These are phyloP conservation scores for Begonia peltatifolia DNA, from an alignment of 306 rosid genomes.

Conservation along the genomic window DNA sequence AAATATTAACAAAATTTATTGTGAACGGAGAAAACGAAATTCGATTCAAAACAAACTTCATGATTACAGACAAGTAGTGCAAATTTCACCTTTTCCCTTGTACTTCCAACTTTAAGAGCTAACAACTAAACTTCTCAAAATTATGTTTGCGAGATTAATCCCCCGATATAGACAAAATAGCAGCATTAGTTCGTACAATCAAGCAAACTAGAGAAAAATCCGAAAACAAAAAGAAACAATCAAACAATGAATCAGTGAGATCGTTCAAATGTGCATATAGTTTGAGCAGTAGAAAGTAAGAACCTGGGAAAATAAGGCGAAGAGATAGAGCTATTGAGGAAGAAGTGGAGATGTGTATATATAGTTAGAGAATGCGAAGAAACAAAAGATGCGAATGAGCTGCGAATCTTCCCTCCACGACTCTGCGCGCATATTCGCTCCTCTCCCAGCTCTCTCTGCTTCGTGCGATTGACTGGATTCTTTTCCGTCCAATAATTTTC, in stretches of 20 bases:
- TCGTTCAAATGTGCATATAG: neutral
- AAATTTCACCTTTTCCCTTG: no score
- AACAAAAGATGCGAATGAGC: conserved; percentile 29
- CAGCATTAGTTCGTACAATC: no score
- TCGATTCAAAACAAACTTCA: no score
- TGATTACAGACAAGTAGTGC: no score
- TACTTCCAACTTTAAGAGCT: neutral
- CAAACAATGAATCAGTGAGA: neutral
- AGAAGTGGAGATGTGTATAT: neutral
- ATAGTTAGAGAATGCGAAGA: conserved; percentile 13
- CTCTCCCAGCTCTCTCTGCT: neutral
- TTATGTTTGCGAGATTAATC: neutral
- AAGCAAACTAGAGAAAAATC: no score
- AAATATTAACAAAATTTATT: no score
- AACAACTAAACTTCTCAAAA: neutral
- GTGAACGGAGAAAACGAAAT: no score
- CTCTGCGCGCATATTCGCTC: conserved; percentile 39
- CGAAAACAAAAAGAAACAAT: no score
- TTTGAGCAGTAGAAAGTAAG: neutral
- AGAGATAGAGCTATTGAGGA: conserved; percentile 7
- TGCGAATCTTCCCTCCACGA: conserved; percentile 30
- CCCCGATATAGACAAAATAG: neutral
- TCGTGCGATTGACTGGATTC: no score
- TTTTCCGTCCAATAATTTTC: no score
- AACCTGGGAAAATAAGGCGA: conserved; percentile 28